Evolutionary conservation across 2,329 filamentous ascomycete genomes (phyloP).

Genomic region (Talaromyces sp.): DNA sequence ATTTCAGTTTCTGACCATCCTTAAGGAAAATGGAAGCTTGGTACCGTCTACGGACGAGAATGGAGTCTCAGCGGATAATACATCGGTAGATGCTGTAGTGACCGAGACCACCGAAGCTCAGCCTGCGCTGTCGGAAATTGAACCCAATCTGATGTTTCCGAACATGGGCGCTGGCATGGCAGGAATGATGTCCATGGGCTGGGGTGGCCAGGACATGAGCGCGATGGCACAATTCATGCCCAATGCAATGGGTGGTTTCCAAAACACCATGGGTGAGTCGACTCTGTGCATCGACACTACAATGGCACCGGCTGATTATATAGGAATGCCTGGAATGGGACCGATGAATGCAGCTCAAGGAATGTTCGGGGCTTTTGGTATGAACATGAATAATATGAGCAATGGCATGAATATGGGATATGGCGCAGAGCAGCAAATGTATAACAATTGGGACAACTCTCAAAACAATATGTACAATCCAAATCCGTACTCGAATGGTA

Average conservation of each 20-base stretch:
- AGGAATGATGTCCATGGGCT: constrained; percentile 58
- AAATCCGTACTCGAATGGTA: constrained; percentile 70
- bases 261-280: constrained; percentile 83
- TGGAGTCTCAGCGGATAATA: neutral
- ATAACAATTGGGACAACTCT: constrained; percentile 76
- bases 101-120: constrained; percentile 18
- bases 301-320: constrained; percentile 24
- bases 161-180: constrained; percentile 45
- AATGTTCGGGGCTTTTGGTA: constrained; percentile 52
- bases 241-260: constrained; percentile 56
- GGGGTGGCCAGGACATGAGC: constrained; percentile 62
- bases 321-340: constrained; percentile 79
- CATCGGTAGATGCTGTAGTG: neutral
- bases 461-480: constrained; percentile 70
- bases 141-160: constrained; percentile 19
- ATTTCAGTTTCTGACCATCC: neutral
- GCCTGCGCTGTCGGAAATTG: constrained; percentile 21
- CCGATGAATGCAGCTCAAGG: constrained; percentile 47
- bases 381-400: constrained; percentile 83
- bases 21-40: neutral
- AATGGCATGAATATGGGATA: constrained; percentile 71
- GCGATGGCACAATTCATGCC: constrained; percentile 66
- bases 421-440: constrained; percentile 57
- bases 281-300: neutral
- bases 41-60: neutral